Conservation (phyloP, 148 eudicot genomes). For the Chenopodium album region DNA sequence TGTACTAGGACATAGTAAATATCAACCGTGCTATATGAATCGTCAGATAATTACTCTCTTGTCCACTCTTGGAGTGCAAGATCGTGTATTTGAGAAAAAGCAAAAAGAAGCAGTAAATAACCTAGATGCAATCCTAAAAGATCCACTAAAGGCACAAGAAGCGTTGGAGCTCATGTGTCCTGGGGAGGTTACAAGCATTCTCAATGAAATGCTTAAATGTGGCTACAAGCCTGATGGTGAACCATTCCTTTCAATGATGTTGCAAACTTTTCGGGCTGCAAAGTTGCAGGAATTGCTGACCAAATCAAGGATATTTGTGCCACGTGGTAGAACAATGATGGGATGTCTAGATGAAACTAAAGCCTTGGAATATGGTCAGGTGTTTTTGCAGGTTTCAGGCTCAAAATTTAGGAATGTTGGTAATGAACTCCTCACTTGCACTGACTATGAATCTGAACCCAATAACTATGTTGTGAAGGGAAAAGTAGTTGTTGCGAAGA, state of each 20-base stretch:
- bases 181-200: constrained; percentile 58
- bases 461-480: constrained; percentile 32
- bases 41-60: constrained; percentile 79
- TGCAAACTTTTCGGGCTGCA: constrained; percentile 65
- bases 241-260: constrained; percentile 76
- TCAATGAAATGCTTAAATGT: constrained; percentile 64
- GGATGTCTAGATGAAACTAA: constrained; percentile 72
- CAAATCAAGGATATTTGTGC: constrained; percentile 57
- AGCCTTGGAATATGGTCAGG: constrained; percentile 65
- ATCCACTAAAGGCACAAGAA: constrained; percentile 66
- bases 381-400: constrained; percentile 65
- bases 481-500: constrained; percentile 68
- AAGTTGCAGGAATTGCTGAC: constrained; percentile 60
- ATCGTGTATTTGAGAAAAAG: constrained; percentile 64
- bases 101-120: constrained; percentile 68
- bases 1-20: constrained; percentile 75
- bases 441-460: constrained; percentile 19
- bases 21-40: constrained; percentile 82
- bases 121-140: constrained; percentile 58
- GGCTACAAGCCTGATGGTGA: constrained; percentile 72
- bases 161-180: constrained; percentile 82
- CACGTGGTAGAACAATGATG: constrained; percentile 63
- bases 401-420: constrained; percentile 42
- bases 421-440: constrained; percentile 28
- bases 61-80: constrained; percentile 77